Evolutionary conservation across 345 rosid species (phyloP).

Genomic region (Balakata baccata): DNA sequence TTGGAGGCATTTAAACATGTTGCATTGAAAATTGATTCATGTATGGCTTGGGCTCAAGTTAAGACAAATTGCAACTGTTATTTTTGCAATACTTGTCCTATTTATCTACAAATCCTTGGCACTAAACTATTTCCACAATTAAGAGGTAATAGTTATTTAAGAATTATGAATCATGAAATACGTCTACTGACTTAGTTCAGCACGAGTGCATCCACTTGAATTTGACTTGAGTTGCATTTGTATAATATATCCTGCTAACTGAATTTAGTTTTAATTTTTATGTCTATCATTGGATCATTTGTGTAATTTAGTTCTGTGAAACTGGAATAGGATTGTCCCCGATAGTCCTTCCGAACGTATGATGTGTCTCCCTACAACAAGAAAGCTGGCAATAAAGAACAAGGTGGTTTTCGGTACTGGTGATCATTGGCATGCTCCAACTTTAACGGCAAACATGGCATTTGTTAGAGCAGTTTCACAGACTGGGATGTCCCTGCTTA

Average conservation of each 20-base stretch:
- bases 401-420: constrained; percentile 86
- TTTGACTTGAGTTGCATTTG: not conserved
- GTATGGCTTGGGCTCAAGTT: not conserved
- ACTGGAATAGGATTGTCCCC: constrained; percentile 55
- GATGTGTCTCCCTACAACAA: constrained; percentile 68
- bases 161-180: not conserved
- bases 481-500: constrained; percentile 76
- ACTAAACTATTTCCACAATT: not conserved
- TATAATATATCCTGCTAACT: not conserved
- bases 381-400: constrained; percentile 84
- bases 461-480: constrained; percentile 90
- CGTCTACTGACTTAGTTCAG: not conserved
- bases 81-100: not conserved
- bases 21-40: not conserved
- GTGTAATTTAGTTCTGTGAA: constrained; percentile 7
- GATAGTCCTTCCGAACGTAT: constrained; percentile 82
- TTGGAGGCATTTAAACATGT: not conserved
- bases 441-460: constrained; percentile 85
- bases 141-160: not conserved
- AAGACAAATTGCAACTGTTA: not conserved
- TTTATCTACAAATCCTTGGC: too few species aligned
- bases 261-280: not conserved
- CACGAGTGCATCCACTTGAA: not conserved
- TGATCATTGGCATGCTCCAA: constrained; percentile 70
- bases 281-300: not conserved